Conservation (phyloP, 305 asterid species). For the Solanum aculeatissimum region DNA sequence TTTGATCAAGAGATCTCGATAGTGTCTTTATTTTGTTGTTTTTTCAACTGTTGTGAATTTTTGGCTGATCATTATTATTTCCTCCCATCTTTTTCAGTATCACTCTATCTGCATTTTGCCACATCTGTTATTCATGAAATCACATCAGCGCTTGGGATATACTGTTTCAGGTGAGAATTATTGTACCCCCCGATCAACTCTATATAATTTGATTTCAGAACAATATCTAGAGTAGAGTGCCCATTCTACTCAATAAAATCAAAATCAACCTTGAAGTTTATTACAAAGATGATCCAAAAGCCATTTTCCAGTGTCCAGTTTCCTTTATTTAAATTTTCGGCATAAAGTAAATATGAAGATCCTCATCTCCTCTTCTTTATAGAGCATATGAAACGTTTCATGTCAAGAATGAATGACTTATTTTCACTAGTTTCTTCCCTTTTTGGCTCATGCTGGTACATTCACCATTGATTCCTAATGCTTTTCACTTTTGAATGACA, state of each 20-base stretch:
- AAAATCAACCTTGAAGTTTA: background rate
- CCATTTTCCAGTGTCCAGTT: background rate
- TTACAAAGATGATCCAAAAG: background rate
- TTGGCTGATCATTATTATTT: background rate
- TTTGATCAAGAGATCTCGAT: background rate
- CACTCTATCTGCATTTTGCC: slow-evolving; percentile 69
- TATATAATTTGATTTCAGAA: background rate
- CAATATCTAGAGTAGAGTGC: background rate
- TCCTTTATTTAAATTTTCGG: background rate
- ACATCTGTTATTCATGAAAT: slow-evolving; percentile 82
- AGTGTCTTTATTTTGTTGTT: background rate
- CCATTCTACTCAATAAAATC: background rate
- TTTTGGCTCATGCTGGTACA: no score
- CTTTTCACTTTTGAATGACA: slow-evolving; percentile 14
- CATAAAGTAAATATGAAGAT: background rate
- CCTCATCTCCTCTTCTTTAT: background rate
- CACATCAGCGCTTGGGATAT: slow-evolving; percentile 84
- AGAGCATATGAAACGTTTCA: background rate
- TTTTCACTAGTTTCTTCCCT: background rate
- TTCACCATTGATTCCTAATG: background rate
- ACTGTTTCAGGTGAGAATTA: slow-evolving; percentile 69
- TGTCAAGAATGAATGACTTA: background rate
- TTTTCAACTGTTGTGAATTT: background rate
- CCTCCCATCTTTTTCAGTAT: slow-evolving; percentile 24
- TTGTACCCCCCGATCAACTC: background rate